Conservation (phyloP, 2,329 filamentous ascomycete genomes). For the Trichoderma harzianum region DNA sequence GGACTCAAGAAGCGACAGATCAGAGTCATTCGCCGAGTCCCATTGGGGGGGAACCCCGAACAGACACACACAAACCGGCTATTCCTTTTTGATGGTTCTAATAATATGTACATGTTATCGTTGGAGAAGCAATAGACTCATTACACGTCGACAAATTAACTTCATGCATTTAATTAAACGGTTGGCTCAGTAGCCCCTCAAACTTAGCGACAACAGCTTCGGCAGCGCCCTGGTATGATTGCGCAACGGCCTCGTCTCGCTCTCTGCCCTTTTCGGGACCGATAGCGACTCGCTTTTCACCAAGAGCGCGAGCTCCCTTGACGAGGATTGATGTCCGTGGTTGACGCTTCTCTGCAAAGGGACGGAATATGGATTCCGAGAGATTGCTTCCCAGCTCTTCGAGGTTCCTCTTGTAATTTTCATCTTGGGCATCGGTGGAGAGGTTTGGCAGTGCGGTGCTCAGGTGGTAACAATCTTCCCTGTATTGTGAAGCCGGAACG, state of each 20-base stretch:
- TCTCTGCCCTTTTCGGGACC: conserved; percentile 17
- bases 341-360: conserved; percentile 24
- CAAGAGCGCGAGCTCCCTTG: conserved; percentile 23
- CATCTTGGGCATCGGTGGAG: not conserved
- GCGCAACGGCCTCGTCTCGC: conserved; percentile 15
- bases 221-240: not conserved
- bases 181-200: conserved; percentile 16
- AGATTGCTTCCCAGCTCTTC: not conserved
- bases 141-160: not conserved
- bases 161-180: not conserved
- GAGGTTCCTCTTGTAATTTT: conserved; percentile 6
- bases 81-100: not conserved
- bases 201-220: conserved; percentile 4
- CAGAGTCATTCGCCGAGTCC: not conserved
- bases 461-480: conserved; percentile 21
- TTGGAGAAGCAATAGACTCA: not conserved
- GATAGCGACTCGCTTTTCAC: conserved; percentile 22
- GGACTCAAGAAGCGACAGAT: not conserved
- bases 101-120: not conserved
- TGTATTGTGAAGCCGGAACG: not conserved
- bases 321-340: conserved; percentile 24
- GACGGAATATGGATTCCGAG: conserved; percentile 13
- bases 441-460: conserved; percentile 14
- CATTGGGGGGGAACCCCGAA: not conserved
- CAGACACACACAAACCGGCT: not conserved